Evolutionary conservation across 176 grass and related monocot species (phyloP).

Genomic region (Dactylis glomerata): DNA sequence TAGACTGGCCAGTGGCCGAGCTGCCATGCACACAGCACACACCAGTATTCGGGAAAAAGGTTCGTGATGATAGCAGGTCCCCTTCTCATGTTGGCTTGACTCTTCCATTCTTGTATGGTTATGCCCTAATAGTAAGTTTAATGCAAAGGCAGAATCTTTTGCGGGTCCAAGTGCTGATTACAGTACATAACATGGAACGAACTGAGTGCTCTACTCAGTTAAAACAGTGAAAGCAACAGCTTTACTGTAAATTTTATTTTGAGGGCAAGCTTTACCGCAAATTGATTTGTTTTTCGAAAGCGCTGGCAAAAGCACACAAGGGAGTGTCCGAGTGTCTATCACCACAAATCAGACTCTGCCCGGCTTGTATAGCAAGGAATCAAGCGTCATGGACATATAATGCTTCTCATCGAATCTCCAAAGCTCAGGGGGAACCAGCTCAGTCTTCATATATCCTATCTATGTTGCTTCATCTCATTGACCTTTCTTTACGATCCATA

Average conservation of each 20-base stretch:
- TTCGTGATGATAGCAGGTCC: background rate
- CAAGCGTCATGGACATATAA: background rate
- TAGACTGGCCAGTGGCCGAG: background rate
- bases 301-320: background rate
- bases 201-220: no score
- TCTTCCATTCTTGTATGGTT: background rate
- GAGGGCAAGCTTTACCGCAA: background rate
- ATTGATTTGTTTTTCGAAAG: background rate
- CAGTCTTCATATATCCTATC: background rate
- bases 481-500: background rate
- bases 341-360: background rate
- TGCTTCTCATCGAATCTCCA: background rate
- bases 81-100: background rate
- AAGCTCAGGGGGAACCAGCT: no score
- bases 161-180: background rate
- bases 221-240: background rate
- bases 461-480: background rate
- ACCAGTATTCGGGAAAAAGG: background rate
- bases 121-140: background rate
- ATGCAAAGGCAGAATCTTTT: background rate
- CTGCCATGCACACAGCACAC: constrained; percentile 10
- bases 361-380: background rate
- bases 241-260: background rate
- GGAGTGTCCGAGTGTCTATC: background rate
- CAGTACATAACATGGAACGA: background rate